Evolutionary conservation across 1,284 basidiomycete genomes (phyloP), one percentile per base, ranked within the genome.

Genomic region (Cryptococcus maquisensis): DNA sequence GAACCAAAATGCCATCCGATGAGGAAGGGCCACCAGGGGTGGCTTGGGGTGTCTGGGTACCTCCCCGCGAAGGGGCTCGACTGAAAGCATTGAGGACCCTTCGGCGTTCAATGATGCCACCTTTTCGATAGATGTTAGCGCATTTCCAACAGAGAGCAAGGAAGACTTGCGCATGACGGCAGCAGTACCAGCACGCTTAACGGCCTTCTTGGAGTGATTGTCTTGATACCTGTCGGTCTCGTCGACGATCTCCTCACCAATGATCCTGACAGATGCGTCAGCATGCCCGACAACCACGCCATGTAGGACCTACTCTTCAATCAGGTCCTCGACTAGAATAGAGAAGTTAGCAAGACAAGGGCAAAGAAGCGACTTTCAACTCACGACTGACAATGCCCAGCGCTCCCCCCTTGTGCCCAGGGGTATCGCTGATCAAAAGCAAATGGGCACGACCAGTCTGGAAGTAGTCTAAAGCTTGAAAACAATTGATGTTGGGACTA

Each of bases 381-480:
- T 66, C 50, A 74, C 74, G 66, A 47, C 69, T 89, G 53, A 90
- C 82, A 2, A 91, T 85, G 35, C 90, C 90, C 28, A 91, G 80
- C 2, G 85, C 92, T 41, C 92, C 92, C 16, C 86, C 86, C 4
- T 85, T 79, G 42, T 81, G 75, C 0, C 93, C 93, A 0, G 93
- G 93, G 0, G 87, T 88, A 12, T 80, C 80, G 63, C 88, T 92
- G 37, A 98, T 84, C 23, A 98, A 79, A 21, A 98, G 80, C 61
- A 98, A 81, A 76, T 98, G 95, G 0, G 92, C 90, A 48, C 93
- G 85, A 7, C 95, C 95, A 3, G 92, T 95, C 81, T 98, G 95
- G 81, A 90, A 93, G 66, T 73, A 79, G 64, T 78, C 76, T 45
- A 74, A 66, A 8, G 77, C 77, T 68, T 81, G 76, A 60, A 76